Conservation (phyloP, 2,329 filamentous ascomycete genomes). For the Parastagonospora avenae region DNA sequence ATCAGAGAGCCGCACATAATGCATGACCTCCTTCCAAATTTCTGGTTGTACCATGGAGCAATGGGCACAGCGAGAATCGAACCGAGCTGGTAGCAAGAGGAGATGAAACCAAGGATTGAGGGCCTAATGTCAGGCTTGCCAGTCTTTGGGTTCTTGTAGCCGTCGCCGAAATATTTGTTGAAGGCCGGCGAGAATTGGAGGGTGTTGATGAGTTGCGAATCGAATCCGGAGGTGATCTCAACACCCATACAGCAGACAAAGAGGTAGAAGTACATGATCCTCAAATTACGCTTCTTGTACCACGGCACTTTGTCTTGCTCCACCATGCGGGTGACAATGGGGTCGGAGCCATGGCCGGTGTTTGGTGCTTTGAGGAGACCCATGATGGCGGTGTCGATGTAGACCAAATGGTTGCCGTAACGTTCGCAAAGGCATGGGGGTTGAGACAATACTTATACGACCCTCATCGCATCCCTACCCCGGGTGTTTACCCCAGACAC, state of each 20-base stretch:
- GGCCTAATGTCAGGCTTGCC: slow-evolving; percentile 28
- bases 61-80: slow-evolving; percentile 42
- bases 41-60: slow-evolving; percentile 39
- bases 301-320: slow-evolving; percentile 49
- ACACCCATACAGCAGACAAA: slow-evolving; percentile 46
- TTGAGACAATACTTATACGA: slow-evolving; percentile 7
- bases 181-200: slow-evolving; percentile 42
- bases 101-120: slow-evolving; percentile 41
- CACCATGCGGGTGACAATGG: slow-evolving; percentile 51
- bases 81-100: slow-evolving; percentile 43
- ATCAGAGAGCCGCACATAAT: slow-evolving; percentile 64
- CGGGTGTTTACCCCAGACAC: slow-evolving; percentile 31
- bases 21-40: slow-evolving; percentile 59
- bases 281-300: slow-evolving; percentile 50
- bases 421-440: slow-evolving; percentile 9
- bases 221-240: slow-evolving; percentile 47
- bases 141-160: slow-evolving; percentile 21
- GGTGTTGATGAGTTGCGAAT: slow-evolving; percentile 46
- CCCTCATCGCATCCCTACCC: slow-evolving; percentile 12
- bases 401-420: slow-evolving; percentile 13
- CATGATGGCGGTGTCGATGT: slow-evolving; percentile 28
- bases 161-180: slow-evolving; percentile 42
- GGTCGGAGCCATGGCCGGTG: slow-evolving; percentile 36
- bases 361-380: slow-evolving; percentile 25
- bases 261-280: slow-evolving; percentile 46